Conservation (phyloP, 1,139 yeast species). For the Debaryomyces robertsiae region DNA sequence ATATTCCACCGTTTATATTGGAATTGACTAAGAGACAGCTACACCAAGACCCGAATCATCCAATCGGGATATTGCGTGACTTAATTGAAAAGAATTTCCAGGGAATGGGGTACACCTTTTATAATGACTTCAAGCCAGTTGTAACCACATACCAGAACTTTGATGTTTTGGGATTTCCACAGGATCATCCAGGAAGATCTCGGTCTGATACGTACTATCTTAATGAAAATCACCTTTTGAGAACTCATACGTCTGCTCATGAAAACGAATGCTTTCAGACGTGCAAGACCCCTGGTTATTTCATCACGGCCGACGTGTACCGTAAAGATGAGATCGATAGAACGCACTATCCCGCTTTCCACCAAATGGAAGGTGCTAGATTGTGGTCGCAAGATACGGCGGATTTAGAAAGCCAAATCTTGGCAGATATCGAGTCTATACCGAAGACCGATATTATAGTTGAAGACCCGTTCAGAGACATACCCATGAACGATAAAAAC, state of each 20-base stretch:
- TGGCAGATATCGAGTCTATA: conserved; percentile 61
- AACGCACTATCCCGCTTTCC: conserved; percentile 96
- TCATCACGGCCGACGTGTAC: conserved; percentile 94
- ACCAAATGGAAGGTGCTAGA: conserved; percentile 97
- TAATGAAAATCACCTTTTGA: conserved; percentile 65
- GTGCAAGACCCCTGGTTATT: conserved; percentile 78
- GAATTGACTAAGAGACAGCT: conserved; percentile 70
- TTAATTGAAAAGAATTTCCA: conserved; percentile 70
- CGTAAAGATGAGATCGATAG: conserved; percentile 94
- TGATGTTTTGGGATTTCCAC: conserved; percentile 88
- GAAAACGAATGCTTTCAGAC: conserved; percentile 78
- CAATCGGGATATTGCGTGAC: conserved; percentile 81
- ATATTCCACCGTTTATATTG: conserved; percentile 75
- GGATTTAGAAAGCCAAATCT: conserved; percentile 45
- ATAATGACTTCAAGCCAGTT: conserved; percentile 79
- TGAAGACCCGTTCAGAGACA: conserved; percentile 61
- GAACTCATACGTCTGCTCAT: conserved; percentile 98
- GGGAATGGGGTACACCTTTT: conserved; percentile 74
- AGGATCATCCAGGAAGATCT: conserved; percentile 91
- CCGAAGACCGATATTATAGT: conserved; percentile 74
- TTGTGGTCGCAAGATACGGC: conserved; percentile 64
- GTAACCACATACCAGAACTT: conserved; percentile 84
- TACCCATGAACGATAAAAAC: conserved; percentile 58
- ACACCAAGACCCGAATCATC: conserved; percentile 77
- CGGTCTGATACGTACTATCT: conserved; percentile 91